Evolutionary conservation across 352 stramenopile genomes (phyloP), one percentile per base, ranked within the genome.

Genomic region (Globisporangium emineosum): DNA sequence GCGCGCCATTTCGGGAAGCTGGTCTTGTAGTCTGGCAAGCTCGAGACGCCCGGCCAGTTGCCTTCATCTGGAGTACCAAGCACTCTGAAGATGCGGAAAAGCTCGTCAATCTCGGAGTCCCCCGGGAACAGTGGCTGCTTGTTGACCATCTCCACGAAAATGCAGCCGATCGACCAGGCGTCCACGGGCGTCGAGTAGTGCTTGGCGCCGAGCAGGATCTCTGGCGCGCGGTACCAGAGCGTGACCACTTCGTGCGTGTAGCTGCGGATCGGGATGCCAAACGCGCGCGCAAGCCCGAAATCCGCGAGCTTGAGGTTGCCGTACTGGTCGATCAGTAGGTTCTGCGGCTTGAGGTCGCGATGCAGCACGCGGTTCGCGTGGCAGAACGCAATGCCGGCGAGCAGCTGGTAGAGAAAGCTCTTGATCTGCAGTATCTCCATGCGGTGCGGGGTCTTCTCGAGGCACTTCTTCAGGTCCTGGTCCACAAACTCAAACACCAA

Each of bases 81-180:
- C 32, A 98, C 91, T 15, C 88, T 83, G 75, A 99, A 99, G 62
- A 99, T 99, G 51, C 98, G 98, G 76, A 98, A 99, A 29, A 99
- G 78, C 71, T 99, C 94, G 72, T 99, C 97, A 72, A 99, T 99
- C 78, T 99, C 98, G 27, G 94, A 99, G 71, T 99, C 96, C 17
- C 96, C 96, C 6, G 88, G 87, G 62, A 96, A 96, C 7, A 97
- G 67, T 27, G 87, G 87, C 71, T 93, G 84, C 54, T 93, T 91
- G 66, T 92, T 97, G 53, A 96, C 81, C 89, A 98, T 97, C 69
- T 98, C 93, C 30, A 83, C 91, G 71, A 98, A 97, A 65, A 98
- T 97, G 66, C 91, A 98, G 19, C 94, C 93, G 53, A 93, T 88
- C 32, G 78, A 94, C 94, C 94, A 99, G 30, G 93, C 79, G 74